phyloP scores from a whole-genome alignment of 1,284 basidiomycete genomes.

The Somion occarium region DNA sequence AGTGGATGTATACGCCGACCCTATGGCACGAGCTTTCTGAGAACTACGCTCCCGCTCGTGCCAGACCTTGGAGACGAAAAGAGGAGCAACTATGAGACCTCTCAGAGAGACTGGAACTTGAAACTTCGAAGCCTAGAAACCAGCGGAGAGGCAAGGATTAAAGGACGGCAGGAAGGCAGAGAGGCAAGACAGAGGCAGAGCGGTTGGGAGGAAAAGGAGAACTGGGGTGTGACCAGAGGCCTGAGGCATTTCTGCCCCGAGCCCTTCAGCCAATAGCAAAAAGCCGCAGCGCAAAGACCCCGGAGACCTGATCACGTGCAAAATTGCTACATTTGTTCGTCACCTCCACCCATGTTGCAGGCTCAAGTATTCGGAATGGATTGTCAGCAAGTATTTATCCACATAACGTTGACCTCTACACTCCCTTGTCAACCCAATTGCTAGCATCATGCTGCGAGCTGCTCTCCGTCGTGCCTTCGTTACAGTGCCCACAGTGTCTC shows the following conservation, averaged over 20 bases:
- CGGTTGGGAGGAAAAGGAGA: background rate
- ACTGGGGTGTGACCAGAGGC: background rate
- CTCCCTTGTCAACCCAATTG: background rate
- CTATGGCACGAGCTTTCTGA: conserved; percentile 36
- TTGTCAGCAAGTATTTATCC: background rate
- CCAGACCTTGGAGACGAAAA: conserved; percentile 2
- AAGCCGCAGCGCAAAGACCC: conserved; percentile 18
- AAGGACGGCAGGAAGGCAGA: too few relatives aligned
- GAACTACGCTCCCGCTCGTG: conserved; percentile 45
- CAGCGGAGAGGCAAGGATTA: too few relatives aligned
- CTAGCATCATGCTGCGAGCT: conserved; percentile 20
- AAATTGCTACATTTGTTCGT: conserved; percentile 9
- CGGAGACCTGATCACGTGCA: conserved; percentile 5
- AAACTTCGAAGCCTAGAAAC: too few relatives aligned
- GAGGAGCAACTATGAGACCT: background rate
- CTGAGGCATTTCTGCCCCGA: conserved; percentile 33
- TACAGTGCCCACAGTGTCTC: background rate
- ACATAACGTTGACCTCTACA: background rate
- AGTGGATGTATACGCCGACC: background rate
- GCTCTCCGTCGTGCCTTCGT: conserved; percentile 13
- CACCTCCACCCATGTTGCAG: background rate
- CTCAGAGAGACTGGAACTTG: too few relatives aligned
- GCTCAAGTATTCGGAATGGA: background rate
- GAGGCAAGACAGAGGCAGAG: background rate
- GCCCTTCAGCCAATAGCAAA: conserved; percentile 27